Conservation (phyloP, 2,329 filamentous ascomycete species). For the Graphilbum ipis-grandicollis region DNA sequence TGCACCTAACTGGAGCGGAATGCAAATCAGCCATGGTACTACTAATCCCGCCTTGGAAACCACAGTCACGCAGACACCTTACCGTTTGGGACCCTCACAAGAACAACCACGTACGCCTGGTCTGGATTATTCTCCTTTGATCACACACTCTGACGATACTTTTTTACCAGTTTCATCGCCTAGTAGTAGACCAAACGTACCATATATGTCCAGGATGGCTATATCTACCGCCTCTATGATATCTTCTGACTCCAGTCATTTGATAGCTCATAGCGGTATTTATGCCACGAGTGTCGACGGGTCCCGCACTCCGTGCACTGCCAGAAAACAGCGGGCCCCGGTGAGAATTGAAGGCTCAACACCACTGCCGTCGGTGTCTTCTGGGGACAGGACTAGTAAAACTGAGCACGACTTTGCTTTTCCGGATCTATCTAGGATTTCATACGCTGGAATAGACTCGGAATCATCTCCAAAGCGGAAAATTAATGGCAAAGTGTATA, state of each 20-base stretch:
- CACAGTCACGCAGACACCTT: no score
- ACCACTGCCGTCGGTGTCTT: constrained; percentile 1
- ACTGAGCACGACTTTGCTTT: no score
- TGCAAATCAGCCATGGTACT: no score
- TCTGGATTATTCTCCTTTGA: no score
- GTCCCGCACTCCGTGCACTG: constrained; percentile 5
- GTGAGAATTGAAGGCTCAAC: neutral
- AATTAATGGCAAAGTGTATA: neutral
- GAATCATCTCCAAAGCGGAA: no score
- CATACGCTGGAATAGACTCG: neutral
- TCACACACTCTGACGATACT: no score
- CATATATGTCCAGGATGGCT: neutral
- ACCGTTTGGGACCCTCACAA: no score
- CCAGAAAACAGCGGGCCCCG: neutral
- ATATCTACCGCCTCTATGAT: neutral
- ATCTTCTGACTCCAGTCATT: neutral
- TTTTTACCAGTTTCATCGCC: no score
- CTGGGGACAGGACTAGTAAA: no score
- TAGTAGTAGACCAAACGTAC: neutral
- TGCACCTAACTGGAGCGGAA: neutral
- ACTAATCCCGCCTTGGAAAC: no score
- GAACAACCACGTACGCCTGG: no score
- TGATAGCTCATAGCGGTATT: constrained; percentile 1
- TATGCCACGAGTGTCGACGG: constrained; percentile 7
- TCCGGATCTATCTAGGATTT: neutral